Base-by-base conservation (phyloP, 352 stramenopile genomes). In the Peronospora farinosa region DNA sequence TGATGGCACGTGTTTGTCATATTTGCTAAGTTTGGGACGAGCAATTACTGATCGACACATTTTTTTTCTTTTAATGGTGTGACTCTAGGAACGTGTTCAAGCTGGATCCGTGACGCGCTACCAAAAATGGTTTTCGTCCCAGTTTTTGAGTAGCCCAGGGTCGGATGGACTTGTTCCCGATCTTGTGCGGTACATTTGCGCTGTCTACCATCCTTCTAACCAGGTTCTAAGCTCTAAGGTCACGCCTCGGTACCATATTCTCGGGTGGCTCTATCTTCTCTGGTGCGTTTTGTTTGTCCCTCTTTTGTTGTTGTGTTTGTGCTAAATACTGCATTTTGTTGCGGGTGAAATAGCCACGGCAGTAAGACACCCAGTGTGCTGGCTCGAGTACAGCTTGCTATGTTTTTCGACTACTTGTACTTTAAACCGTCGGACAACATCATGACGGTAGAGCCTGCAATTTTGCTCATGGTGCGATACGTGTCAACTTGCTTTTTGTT, bases 361-460 rank as follows among this genome's bases (percentile, higher is more conserved):
- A 92, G 80, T 62, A 91, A 91, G 51, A 86, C 63, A 33, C 76
- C 75, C 42, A 77, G 59, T 27, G 70, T 84, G 13, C 60, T 90
- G 16, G 76, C 80, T 21, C 76, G 82, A 37, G 79, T 88, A 23
- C 78, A 91, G 46, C 67, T 90, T 37, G 78, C 82, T 11, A 93
- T 93, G 76, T 93, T 91, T 55, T 90, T 93, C 33, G 82, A 93
- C 49, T 93, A 84, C 57, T 54, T 93, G 28, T 90, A 93, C 54
- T 93, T 90, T 52, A 87, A 86, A 44, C 54, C 70, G 7, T 76
- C 60, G 4, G 79, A 91, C 58, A 88, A 84, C 63, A 81, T 93
- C 36, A 91, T 91, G 79, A 77, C 65, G 35, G 72, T 93, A 41
- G 82, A 93, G 42, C 82, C 82, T 32, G 73, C 82, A 0, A 89